Percentiles rank a stretch among this genome's conserved stretches.
phyloP scores from a whole-genome alignment of 768 basidiomycete species.

The Daedaleopsis sinensis region DNA sequence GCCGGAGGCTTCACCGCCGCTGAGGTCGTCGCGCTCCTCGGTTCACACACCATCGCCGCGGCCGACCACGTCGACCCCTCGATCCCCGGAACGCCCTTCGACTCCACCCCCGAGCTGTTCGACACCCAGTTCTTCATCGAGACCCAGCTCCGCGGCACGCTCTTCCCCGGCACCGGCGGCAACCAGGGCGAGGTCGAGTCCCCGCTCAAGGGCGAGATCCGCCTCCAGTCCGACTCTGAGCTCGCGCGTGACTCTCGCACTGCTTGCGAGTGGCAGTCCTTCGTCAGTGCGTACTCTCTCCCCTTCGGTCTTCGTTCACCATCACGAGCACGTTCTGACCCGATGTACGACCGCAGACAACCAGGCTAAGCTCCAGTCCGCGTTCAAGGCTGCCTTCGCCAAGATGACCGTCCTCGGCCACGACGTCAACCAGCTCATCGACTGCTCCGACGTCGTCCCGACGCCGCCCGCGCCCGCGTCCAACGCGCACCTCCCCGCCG shows the following conservation, averaged over 20 bases:
- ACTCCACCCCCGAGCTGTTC: conserved; percentile 33
- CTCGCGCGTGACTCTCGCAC: conserved; percentile 38
- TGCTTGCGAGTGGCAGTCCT: conserved; percentile 39
- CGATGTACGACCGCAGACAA: too few relatives aligned
- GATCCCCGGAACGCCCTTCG: conserved; percentile 31
- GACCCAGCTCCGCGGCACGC: conserved; percentile 30
- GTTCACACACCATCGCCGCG: conserved; percentile 28
- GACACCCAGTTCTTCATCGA: conserved; percentile 36
- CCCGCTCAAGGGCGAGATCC: conserved; percentile 36
- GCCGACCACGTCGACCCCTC: conserved; percentile 31
- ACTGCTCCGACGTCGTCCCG: conserved; percentile 25
- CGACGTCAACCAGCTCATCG: conserved; percentile 14
- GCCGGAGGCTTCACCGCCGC: conserved; percentile 27
- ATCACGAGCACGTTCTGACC: too few relatives aligned
- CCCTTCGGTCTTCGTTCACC: not conserved
- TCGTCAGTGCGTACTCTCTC: conserved; percentile 24
- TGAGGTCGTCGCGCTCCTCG: conserved; percentile 29
- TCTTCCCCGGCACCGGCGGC: conserved; percentile 32
- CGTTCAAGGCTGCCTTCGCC: conserved; percentile 33
- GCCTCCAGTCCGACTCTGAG: conserved; percentile 36
- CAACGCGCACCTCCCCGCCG: conserved; percentile 28
- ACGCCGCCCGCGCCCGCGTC: conserved; percentile 15
- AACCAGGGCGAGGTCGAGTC: conserved; percentile 35
- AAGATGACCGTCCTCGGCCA: conserved; percentile 36
- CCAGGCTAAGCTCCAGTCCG: conserved; percentile 28